Percentiles rank a stretch among this genome's conserved stretches.
These are phyloP conservation scores for Rhododendron griersonianum DNA, from an alignment of 148 eudicot species.

Conservation along the genomic window DNA sequence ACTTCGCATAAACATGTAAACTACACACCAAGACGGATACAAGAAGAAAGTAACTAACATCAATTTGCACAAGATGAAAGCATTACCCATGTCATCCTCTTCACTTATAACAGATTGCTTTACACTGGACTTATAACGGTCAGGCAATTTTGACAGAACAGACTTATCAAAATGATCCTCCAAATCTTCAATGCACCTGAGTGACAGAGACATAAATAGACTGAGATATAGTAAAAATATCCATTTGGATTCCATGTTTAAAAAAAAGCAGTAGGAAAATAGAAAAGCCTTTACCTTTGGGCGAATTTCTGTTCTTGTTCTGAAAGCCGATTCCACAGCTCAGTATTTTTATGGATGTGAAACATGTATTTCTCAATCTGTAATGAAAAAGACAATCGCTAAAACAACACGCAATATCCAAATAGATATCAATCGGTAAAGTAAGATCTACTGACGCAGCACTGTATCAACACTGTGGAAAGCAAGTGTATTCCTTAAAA, in stretches of 20 bases:
- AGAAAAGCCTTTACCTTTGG: constrained; percentile 30
- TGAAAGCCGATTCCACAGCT: constrained; percentile 74
- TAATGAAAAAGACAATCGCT: constrained; percentile 10
- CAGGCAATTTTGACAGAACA: constrained; percentile 68
- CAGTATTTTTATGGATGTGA: constrained; percentile 63
- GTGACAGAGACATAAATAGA: constrained; percentile 4
- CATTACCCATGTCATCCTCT: constrained; percentile 93
- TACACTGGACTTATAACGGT: constrained; percentile 73
- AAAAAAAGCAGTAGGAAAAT: constrained; percentile 6
- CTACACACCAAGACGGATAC: background rate
- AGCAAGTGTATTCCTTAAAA: background rate
- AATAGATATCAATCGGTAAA: background rate
- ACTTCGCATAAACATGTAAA: background rate
- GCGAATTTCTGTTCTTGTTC: constrained; percentile 73
- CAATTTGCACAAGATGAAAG: background rate
- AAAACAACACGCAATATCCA: background rate
- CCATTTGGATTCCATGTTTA: background rate
- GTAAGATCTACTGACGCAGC: background rate
- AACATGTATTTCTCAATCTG: constrained; percentile 82
- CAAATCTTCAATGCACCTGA: constrained; percentile 60
- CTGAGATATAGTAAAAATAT: background rate
- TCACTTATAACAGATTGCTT: constrained; percentile 90
- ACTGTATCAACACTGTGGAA: background rate
- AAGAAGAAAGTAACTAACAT: background rate
- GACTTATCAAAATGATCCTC: constrained; percentile 60